These are phyloP conservation scores for Neoboletus brunneissimus DNA, from an alignment of 768 basidiomycete genomes.

Conservation along the genomic window DNA sequence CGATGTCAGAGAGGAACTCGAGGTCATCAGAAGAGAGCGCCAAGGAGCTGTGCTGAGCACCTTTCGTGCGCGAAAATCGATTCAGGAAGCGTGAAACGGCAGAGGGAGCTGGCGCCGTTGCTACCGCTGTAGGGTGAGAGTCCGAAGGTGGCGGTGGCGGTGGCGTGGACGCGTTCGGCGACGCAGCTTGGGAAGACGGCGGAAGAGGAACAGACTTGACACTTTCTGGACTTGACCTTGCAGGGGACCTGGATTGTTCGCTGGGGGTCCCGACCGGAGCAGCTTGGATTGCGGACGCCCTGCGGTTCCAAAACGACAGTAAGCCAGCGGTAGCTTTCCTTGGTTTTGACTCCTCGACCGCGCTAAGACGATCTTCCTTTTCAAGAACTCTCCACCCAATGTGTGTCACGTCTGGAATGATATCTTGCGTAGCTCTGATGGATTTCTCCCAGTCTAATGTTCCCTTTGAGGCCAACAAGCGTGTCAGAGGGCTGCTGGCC, in stretches of 20 bases:
- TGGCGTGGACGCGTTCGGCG: constrained; percentile 10
- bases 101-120: constrained; percentile 43
- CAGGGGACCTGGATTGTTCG: constrained; percentile 24
- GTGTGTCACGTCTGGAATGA: constrained; percentile 51
- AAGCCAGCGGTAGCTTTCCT: constrained; percentile 52
- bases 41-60: constrained; percentile 49
- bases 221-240: constrained; percentile 33
- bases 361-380: constrained; percentile 39
- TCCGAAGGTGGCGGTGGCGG: constrained; percentile 6
- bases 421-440: constrained; percentile 52
- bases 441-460: constrained; percentile 74
- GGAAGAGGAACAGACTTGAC: constrained; percentile 11
- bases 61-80: constrained; percentile 59
- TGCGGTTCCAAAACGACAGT: constrained; percentile 72
- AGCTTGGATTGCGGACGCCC: constrained; percentile 25
- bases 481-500: constrained; percentile 63
- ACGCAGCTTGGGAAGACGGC: constrained; percentile 11
- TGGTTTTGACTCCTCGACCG: constrained; percentile 42
- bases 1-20: constrained; percentile 71
- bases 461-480: constrained; percentile 67
- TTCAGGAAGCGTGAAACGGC: constrained; percentile 82
- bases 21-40: constrained; percentile 79
- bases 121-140: background rate
- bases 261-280: constrained; percentile 16
- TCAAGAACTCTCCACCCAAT: constrained; percentile 72